Base-by-base conservation (phyloP, 441 rosid species). In the Populus hybrid region DNA sequence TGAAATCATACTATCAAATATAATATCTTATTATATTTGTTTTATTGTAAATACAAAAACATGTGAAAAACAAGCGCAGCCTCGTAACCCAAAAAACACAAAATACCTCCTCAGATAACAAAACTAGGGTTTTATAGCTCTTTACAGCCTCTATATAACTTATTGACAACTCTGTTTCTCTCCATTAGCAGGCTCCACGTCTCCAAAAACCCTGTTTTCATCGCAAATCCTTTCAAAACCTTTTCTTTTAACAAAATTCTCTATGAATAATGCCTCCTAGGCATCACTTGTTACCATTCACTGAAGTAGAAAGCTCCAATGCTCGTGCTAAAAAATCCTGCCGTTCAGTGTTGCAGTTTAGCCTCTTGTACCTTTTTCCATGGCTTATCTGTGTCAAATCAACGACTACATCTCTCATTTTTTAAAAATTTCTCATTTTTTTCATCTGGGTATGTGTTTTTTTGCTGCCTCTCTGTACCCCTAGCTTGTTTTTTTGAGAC, bases 341-440 rank as follows among this genome's bases (percentile, higher is more conserved):
- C 79, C 93, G 87, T 90, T 84, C 81, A 84, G 97, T 90, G 92
- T 93, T 92, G 93, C 95, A 88, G 94, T 87, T 87, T 74, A 78
- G 93, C 87, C 86, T 72, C 38, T 69, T 42, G 76, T 5, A 61
- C 32, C 50, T 28, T 72, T 14, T 32, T 65, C 57, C 78, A 73
- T 69, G 89, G 90, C 92, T 84, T 83, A 83, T 83, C 92, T 89
- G 98, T 89, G 93, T 90, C 98, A 85, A 89, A 84, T 77, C 76
- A 84, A 79, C 86, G 94, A 94, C 93, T 32, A 91, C 71, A 90
- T 83, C 28, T 28, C 3, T 28, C 0, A 28, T 28, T 28, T 28
- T 28, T 28, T 1, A 28, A 26, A 26, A 28, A 28, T 6, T 23
- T 3, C 1, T 0, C 40, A 26, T 12, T 38, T 0, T 42, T 0